Base-by-base conservation (phyloP, 371 early-diverging fungal genomes). In the Syncephalis plumigaleata region DNA sequence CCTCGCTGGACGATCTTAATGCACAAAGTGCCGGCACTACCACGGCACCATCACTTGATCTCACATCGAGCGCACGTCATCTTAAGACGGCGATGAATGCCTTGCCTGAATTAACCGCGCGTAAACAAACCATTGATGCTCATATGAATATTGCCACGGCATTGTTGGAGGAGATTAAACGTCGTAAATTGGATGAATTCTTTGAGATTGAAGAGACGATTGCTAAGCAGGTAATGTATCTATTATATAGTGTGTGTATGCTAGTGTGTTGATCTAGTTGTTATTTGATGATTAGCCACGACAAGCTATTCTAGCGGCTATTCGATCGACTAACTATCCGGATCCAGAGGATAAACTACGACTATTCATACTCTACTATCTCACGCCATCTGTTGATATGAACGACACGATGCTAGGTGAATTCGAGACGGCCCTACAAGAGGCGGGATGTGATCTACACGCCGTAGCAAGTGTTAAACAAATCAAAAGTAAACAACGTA, bases 141-240 rank as follows among this genome's bases (percentile, higher is more conserved):
- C 98, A 98, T 56, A 97, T 98, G 92, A 90, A 89, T 57, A 87
- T 98, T 42, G 96, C 98, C 2, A 92, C 96, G 0, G 71, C 81
- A 27, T 59, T 98, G 52, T 70, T 99, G 31, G 79, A 88, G 22
- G 65, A 67, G 18, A 96, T 99, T 57, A 92, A 91, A 60, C 84
- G 91, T 27, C 74, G 98, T 46, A 89, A 92, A 52, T 61, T 98
- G 45, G 99, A 98, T 61, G 83, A 80, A 0, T 87, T 98, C 48
- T 91, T 94, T 58, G 79, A 88, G 46, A 68, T 95, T 56, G 98
- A 98, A 60, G 93, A 98, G 58, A 73, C 70, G 27, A 74, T 87
- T 36, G 69, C 72, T 22, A 59, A 73, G 53, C 75, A 75, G 60
- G 63, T 62, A 51, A 20, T 2, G 9, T 16, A 16, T 5, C 9